phyloP scores from a whole-genome alignment of 2,329 filamentous ascomycete species.

The Talaromyces sp. region DNA sequence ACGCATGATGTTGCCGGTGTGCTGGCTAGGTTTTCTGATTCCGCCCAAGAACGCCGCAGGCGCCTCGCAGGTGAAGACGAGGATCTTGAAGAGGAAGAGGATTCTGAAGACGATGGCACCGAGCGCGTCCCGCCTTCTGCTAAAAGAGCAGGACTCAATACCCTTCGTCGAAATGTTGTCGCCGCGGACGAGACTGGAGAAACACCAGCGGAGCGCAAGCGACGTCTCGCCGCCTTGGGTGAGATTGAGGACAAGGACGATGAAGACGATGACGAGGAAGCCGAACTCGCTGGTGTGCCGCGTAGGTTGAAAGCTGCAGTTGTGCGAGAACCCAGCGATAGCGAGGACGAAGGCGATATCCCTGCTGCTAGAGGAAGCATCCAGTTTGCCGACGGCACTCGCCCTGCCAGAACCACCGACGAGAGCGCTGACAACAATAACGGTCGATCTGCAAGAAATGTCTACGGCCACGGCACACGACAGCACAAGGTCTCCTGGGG shows the following conservation, averaged over 20 bases:
- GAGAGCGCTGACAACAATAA: conserved; percentile 2
- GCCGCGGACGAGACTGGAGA: conserved; percentile 14
- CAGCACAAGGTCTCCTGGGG: conserved; percentile 10
- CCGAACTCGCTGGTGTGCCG: conserved; percentile 12
- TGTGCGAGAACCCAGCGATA: conserved; percentile 4
- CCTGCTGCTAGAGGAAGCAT: conserved; percentile 11
- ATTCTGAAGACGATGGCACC: conserved; percentile 40
- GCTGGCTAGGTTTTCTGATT: conserved; percentile 6
- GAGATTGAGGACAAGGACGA: conserved; percentile 24
- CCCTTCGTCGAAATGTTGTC: conserved; percentile 2
- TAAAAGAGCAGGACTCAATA: conserved; percentile 1
- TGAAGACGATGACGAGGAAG: conserved; percentile 15
- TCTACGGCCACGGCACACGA: conserved; percentile 7
- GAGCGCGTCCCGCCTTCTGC: conserved; percentile 32
- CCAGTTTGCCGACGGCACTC: conserved; percentile 9
- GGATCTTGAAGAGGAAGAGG: conserved; percentile 14
- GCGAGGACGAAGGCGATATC: conserved; percentile 5
- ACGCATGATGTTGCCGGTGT: conserved; percentile 24
- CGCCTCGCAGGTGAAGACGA: conserved; percentile 24
- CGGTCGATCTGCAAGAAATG: neutral
- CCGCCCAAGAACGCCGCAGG: conserved; percentile 34
- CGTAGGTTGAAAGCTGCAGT: conserved; percentile 6
- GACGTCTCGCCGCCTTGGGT: conserved; percentile 41
- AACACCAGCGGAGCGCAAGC: conserved; percentile 42
- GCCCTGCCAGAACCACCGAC: conserved; percentile 4